Evolutionary conservation across 768 basidiomycete species (phyloP).

Genomic region (Russula sp.): DNA sequence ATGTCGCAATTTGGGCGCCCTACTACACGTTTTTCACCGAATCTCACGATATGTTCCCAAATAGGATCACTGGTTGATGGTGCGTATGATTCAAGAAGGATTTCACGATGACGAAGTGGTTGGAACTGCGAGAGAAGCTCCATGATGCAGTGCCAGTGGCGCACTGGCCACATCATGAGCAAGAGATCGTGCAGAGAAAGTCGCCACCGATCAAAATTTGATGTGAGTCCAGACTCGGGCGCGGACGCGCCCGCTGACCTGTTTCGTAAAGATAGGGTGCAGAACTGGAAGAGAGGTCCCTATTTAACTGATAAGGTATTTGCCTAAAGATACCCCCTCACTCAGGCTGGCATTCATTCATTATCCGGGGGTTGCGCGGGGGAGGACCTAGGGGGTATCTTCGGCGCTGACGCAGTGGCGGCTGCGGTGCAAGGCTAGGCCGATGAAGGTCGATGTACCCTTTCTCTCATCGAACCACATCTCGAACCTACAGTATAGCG

Average conservation of each 20-base stretch:
- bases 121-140: neutral
- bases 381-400: neutral
- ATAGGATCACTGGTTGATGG: neutral
- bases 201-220: conserved; percentile 4
- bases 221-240: conserved; percentile 5
- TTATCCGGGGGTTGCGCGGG: neutral
- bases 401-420: neutral
- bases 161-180: neutral
- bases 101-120: neutral
- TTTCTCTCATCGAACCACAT: neutral
- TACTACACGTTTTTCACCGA: conserved; percentile 20
- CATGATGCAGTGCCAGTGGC: neutral
- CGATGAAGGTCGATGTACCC: neutral
- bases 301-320: conserved; percentile 9
- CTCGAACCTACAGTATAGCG: too few relatives aligned
- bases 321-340: neutral
- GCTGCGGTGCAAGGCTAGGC: neutral
- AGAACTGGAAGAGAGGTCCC: neutral
- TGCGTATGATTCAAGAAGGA: neutral
- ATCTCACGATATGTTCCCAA: neutral
- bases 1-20: neutral
- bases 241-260: neutral
- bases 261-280: neutral
- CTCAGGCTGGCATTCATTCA: neutral
- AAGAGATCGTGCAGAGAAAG: neutral